Conservation (phyloP, 495 filamentous ascomycete genomes). For the Tuber brumale region DNA sequence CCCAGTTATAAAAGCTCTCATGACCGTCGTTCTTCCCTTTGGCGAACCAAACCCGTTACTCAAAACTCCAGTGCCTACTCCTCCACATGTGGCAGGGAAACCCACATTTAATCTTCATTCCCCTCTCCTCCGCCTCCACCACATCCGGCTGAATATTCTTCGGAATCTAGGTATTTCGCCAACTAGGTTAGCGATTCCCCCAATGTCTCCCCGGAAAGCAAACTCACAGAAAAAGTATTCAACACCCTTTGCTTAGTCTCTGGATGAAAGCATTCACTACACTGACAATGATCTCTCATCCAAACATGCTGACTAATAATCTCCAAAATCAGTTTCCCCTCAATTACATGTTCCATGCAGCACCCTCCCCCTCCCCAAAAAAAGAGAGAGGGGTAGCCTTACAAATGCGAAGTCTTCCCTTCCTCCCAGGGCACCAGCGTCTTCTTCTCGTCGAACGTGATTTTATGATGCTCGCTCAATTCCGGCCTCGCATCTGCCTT, state of each 20-base stretch:
- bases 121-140: conserved; percentile 39
- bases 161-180: conserved; percentile 47
- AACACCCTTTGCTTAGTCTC: conserved; percentile 68
- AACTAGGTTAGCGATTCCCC: background rate
- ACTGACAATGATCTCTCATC: conserved; percentile 72
- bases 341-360: background rate
- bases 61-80: conserved; percentile 17
- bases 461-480: conserved; percentile 39
- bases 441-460: conserved; percentile 41
- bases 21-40: conserved; percentile 55
- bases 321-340: background rate
- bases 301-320: conserved; percentile 41
- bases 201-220: background rate
- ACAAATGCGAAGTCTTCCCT: conserved; percentile 42
- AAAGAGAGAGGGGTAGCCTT: conserved; percentile 6
- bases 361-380: background rate
- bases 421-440: conserved; percentile 41
- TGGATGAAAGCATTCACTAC: conserved; percentile 63
- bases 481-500: conserved; percentile 40
- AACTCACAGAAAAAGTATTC: conserved; percentile 61
- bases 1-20: conserved; percentile 51
- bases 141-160: conserved; percentile 47
- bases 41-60: conserved; percentile 34
- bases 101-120: conserved; percentile 48
- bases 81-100: conserved; percentile 4